Percentiles rank a stretch among this genome's conserved stretches.
phyloP scores from a whole-genome alignment of 1,284 basidiomycete genomes.

The Pseudozyma sp. region DNA sequence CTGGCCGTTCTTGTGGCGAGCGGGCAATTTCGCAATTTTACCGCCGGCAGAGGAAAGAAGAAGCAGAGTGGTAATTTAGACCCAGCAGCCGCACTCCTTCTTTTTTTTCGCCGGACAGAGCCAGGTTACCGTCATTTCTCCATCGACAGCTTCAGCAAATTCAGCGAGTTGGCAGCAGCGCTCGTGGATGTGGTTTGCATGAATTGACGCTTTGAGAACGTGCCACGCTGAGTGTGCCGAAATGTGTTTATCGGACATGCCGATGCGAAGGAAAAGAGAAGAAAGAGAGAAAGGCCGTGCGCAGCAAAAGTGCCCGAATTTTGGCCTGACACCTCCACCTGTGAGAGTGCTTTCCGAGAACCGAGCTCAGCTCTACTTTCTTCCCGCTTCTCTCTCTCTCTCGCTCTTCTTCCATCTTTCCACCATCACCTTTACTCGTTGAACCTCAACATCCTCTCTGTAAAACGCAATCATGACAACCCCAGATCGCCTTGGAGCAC shows the following conservation, averaged over 20 bases:
- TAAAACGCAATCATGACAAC: conserved; percentile 31
- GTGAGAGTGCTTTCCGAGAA: background rate
- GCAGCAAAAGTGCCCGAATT: background rate
- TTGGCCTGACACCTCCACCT: conserved; percentile 2
- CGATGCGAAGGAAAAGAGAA: too few species aligned
- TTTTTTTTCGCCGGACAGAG: background rate
- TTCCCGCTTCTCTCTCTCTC: background rate
- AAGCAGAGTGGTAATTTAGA: background rate
- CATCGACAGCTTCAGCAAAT: too few species aligned
- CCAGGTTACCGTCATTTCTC: background rate
- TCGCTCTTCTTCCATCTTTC: background rate
- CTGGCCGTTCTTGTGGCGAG: background rate
- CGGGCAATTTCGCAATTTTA: too few species aligned
- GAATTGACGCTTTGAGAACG: background rate
- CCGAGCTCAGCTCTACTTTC: background rate
- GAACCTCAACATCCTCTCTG: background rate
- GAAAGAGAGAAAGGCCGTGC: conserved; percentile 2
- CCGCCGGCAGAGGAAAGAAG: background rate
- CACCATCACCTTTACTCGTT: conserved; percentile 1
- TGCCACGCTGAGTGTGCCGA: background rate
- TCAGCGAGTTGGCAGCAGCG: too few species aligned
- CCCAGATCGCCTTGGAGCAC: conserved; percentile 22
- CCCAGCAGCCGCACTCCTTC: background rate
- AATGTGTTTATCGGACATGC: too few species aligned
- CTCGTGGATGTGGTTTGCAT: background rate